Evolutionary conservation across 768 basidiomycete genomes (phyloP).

Genomic region (Suillus ampliporus): DNA sequence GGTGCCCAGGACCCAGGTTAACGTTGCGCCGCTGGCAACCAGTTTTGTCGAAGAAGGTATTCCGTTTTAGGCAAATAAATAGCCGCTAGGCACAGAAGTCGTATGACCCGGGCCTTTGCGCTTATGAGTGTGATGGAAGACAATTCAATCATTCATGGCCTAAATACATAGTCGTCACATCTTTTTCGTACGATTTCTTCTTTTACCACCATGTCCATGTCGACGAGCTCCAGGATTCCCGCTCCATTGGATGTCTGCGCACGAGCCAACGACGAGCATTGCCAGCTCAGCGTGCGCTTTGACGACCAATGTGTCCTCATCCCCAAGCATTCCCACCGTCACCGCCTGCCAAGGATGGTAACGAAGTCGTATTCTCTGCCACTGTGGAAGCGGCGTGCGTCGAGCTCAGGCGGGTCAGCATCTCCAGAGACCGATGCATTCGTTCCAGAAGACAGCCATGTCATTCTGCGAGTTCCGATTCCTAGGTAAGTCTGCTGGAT

Average conservation of each 20-base stretch:
- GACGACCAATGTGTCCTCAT: conserved; percentile 77
- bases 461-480: conserved; percentile 65
- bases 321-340: conserved; percentile 53
- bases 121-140: neutral
- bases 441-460: conserved; percentile 45
- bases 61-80: neutral
- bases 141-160: neutral
- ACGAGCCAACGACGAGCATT: conserved; percentile 22
- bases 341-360: conserved; percentile 55
- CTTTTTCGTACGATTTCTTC: neutral
- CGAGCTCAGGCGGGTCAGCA: conserved; percentile 20
- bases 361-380: conserved; percentile 74
- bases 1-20: neutral
- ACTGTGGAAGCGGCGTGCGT: conserved; percentile 57
- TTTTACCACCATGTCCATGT: conserved; percentile 6
- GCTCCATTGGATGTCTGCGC: neutral
- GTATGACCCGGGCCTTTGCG: neutral
- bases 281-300: conserved; percentile 58
- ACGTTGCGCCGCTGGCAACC: neutral
- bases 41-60: neutral
- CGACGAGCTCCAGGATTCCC: neutral
- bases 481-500: conserved; percentile 53
- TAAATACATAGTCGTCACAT: conserved; percentile 1
- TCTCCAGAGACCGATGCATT: conserved; percentile 29
- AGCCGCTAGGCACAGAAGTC: conserved; percentile 3